These are phyloP conservation scores for Trichoderma virens DNA, from an alignment of 495 filamentous ascomycete species.

Conservation along the genomic window DNA sequence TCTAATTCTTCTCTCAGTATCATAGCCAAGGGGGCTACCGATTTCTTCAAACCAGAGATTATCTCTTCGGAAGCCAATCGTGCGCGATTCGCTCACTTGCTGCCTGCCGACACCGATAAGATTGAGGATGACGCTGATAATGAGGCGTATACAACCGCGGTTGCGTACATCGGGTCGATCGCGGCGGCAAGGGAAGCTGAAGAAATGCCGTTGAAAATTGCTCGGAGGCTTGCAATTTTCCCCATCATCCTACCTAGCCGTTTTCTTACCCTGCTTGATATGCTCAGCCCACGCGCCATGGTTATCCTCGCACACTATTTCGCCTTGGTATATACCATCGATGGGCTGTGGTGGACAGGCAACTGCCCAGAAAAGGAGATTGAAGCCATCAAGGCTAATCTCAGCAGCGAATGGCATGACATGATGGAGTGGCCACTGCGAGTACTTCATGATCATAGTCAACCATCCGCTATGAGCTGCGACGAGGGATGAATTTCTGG, in stretches of 20 bases:
- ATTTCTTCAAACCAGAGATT: neutral
- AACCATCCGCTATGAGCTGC: neutral
- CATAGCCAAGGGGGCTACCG: neutral
- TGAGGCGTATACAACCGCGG: neutral
- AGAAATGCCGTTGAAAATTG: neutral
- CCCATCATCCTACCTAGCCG: neutral
- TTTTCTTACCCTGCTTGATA: neutral
- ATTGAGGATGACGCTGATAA: neutral
- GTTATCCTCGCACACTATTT: neutral
- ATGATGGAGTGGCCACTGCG: neutral
- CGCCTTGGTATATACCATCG: neutral
- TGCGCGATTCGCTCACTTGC: neutral
- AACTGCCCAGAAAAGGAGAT: neutral
- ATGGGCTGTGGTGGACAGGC: neutral
- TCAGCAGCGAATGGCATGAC: neutral
- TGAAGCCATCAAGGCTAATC: neutral
- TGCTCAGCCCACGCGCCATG: neutral
- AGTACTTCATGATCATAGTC: neutral
- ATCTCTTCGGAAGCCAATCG: neutral
- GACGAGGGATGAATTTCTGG: neutral
- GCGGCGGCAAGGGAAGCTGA: neutral
- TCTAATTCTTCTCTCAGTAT: neutral
- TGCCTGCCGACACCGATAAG: neutral
- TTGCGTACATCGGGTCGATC: neutral
- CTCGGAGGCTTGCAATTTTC: neutral